Evolutionary conservation across 495 filamentous ascomycete genomes (phyloP).

Genomic region (Neurospora sp.): DNA sequence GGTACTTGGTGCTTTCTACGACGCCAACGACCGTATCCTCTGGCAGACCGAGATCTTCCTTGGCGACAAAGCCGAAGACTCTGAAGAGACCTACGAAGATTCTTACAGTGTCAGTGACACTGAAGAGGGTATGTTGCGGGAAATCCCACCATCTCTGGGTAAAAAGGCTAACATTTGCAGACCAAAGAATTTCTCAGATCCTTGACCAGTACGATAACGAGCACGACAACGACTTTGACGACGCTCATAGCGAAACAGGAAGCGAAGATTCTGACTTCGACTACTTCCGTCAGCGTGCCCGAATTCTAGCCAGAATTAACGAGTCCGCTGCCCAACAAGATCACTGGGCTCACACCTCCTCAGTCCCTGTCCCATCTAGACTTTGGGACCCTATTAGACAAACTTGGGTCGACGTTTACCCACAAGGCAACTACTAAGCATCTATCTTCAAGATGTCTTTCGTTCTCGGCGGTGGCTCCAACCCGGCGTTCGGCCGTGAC

Average conservation of each 20-base stretch:
- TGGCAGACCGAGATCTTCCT: background rate
- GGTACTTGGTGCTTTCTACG: conserved; percentile 15
- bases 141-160: background rate
- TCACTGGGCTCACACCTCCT: background rate
- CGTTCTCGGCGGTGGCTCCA: conserved; percentile 10
- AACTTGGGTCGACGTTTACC: background rate
- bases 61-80: background rate
- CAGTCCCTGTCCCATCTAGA: background rate
- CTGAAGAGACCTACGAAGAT: background rate
- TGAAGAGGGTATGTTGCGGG: background rate
- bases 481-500: conserved; percentile 18
- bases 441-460: conserved; percentile 3
- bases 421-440: background rate
- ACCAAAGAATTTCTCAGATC: background rate
- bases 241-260: background rate
- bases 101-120: background rate
- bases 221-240: background rate
- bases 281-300: background rate
- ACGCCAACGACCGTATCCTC: background rate
- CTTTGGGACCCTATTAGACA: background rate
- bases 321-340: background rate
- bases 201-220: background rate
- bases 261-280: background rate
- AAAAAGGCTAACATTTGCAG: background rate
- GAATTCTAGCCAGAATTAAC: background rate